These are phyloP conservation scores for Chaetomiaceae sp. DNA, from an alignment of 2,329 filamentous ascomycete species.

Conservation along the genomic window DNA sequence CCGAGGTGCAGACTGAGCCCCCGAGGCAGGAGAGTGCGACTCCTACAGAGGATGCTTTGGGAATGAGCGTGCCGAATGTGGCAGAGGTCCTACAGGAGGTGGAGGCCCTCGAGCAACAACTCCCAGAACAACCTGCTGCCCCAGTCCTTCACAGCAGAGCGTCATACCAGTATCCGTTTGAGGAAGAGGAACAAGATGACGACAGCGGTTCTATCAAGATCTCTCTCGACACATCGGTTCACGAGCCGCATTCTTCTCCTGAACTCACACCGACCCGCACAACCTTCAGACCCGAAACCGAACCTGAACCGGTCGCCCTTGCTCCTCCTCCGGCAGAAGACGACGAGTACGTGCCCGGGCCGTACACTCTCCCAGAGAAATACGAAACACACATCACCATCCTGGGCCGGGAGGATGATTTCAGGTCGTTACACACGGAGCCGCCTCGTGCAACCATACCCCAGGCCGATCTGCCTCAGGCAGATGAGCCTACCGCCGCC, in stretches of 20 bases:
- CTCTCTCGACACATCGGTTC: constrained; percentile 33
- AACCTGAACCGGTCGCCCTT: constrained; percentile 13
- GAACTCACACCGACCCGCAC: constrained; percentile 28
- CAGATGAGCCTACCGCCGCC: constrained; percentile 18
- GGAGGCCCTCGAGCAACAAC: constrained; percentile 24
- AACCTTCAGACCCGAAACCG: constrained; percentile 16
- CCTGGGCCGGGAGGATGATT: constrained; percentile 43
- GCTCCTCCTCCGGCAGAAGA: constrained; percentile 24
- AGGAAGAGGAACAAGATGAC: constrained; percentile 39
- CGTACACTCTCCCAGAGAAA: constrained; percentile 34
- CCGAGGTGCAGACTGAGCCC: constrained; percentile 62
- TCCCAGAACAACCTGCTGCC: constrained; percentile 17
- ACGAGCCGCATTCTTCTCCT: constrained; percentile 18
- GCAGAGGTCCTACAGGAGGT: constrained; percentile 15
- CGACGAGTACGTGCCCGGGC: constrained; percentile 38
- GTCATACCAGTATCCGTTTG: constrained; percentile 50
- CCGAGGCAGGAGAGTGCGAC: constrained; percentile 31
- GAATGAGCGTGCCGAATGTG: constrained; percentile 6
- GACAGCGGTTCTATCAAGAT: constrained; percentile 40
- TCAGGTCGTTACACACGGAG: constrained; percentile 29
- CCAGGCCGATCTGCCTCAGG: constrained; percentile 16
- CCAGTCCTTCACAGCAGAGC: constrained; percentile 31
- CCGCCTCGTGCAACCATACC: constrained; percentile 21
- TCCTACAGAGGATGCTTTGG: constrained; percentile 20
- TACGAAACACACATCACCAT: constrained; percentile 48